Conservation (phyloP, 2,329 filamentous ascomycete genomes). For the Sordariomycetes sp. region DNA sequence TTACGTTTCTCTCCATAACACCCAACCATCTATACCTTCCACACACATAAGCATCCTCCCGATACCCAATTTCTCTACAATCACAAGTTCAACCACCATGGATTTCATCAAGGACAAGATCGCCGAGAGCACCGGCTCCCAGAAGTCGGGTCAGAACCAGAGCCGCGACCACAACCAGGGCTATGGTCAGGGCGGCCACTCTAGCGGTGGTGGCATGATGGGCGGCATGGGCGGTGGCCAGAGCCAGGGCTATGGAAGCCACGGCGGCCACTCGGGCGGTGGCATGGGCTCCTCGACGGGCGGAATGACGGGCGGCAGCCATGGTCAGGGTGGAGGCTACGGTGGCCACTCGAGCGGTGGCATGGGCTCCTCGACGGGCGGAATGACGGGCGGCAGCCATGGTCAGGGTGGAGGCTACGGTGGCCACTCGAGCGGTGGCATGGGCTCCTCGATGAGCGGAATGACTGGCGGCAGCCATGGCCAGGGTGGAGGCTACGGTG, state of each 20-base stretch:
- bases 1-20: too few species aligned
- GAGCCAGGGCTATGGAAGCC: conserved; percentile 4
- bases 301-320: neutral
- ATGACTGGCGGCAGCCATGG: neutral
- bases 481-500: conserved; percentile 2
- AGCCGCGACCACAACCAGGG: neutral
- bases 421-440: neutral
- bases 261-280: neutral
- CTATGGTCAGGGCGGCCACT: neutral
- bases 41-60: too few species aligned
- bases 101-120: conserved; percentile 39
- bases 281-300: neutral
- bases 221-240: neutral
- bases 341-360: too few species aligned
- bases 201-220: neutral
- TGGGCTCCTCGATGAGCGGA: neutral
- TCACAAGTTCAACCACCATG: conserved; percentile 21
- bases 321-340: neutral
- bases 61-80: too few species aligned
- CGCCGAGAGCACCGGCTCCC: conserved; percentile 7
- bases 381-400: too few species aligned
- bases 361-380: too few species aligned
- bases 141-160: conserved; percentile 8
- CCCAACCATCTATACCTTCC: too few species aligned
- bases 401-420: too few species aligned